Base-by-base conservation (phyloP, 208 protist genomes). In the Novymonas esmeraldas region DNA sequence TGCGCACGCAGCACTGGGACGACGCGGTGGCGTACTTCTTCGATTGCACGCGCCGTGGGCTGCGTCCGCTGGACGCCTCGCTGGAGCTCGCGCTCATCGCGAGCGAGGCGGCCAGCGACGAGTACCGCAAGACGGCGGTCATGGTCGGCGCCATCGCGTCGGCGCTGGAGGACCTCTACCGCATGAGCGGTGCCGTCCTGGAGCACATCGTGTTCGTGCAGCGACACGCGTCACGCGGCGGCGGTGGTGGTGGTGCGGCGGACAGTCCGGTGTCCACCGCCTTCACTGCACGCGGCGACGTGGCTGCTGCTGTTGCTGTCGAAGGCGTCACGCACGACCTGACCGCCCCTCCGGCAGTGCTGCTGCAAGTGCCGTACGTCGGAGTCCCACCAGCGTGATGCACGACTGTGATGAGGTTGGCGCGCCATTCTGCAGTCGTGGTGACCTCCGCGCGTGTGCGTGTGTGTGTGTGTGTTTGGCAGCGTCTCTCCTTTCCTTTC, bases 11-110 rank as follows among this genome's bases (percentile, higher is more conserved):
- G 38, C 80, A 77, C 51, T 92, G 73, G 76, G 70, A 84, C 72
- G 84, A 89, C 52, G 89, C 86, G 22, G 84, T 91, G 33, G 76
- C 77, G 45, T 91, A 82, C 64, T 92, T 93, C 46, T 89, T 90
- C 73, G 73, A 83, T 24, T 86, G 79, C 65, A 74, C 78, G 16
- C 71, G 67, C 51, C 79, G 77, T 31, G 89, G 89, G 5, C 44
- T 91, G 56, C 62, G 80, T 11, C 84, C 79, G 33, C 68, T 85
- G 9, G 86, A 91, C 54, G 76, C 80, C 48, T 81, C 80, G 28
- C 71, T 91, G 20, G 74, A 83, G 59, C 64, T 93, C n/a, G 89
- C 82, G 24, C 74, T 93, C 26, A 59, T 70, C 16, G 89, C 86
- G 3, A 86, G 84, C 70, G 70, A 84, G 56, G 74, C 79, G 28